These are phyloP conservation scores for Solanum aculeatissimum DNA, from an alignment of 305 asterid species.

Conservation along the genomic window DNA sequence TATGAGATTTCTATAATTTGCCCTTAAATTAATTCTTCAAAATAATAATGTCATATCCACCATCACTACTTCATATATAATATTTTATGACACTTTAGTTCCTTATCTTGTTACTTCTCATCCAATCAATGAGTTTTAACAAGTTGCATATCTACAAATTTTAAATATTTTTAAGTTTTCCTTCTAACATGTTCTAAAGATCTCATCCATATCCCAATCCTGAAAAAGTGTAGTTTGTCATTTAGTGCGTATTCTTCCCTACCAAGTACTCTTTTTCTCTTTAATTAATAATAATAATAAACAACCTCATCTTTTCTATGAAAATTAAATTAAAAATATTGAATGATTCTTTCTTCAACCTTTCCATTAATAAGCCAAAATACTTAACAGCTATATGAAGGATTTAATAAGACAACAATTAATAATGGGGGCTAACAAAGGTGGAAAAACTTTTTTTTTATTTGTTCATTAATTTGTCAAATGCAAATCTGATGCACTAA, in stretches of 20 bases:
- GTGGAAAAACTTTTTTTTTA: neutral
- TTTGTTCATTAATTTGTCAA: neutral
- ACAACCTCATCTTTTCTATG: neutral
- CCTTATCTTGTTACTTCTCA: slow-evolving; percentile 11
- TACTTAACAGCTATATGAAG: neutral
- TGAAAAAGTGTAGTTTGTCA: slow-evolving; percentile 34
- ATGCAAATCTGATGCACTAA: too few relatives aligned
- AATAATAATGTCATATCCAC: neutral
- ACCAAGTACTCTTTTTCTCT: neutral
- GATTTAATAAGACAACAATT: neutral
- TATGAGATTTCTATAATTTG: too few relatives aligned
- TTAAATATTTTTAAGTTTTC: neutral
- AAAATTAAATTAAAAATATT: neutral
- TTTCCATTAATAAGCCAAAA: neutral
- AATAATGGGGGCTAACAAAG: neutral
- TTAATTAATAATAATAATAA: neutral
- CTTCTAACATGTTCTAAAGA: slow-evolving; percentile 21
- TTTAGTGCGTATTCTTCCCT: slow-evolving; percentile 4
- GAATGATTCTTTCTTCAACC: neutral
- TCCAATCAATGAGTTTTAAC: slow-evolving; percentile 6
- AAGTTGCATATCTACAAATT: slow-evolving; percentile 7
- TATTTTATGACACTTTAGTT: neutral
- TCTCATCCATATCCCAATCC: slow-evolving; percentile 17
- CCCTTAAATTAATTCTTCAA: neutral
- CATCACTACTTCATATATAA: neutral